Conservation (phyloP, 805 yeast species). For the Saturnispora saitoi region DNA sequence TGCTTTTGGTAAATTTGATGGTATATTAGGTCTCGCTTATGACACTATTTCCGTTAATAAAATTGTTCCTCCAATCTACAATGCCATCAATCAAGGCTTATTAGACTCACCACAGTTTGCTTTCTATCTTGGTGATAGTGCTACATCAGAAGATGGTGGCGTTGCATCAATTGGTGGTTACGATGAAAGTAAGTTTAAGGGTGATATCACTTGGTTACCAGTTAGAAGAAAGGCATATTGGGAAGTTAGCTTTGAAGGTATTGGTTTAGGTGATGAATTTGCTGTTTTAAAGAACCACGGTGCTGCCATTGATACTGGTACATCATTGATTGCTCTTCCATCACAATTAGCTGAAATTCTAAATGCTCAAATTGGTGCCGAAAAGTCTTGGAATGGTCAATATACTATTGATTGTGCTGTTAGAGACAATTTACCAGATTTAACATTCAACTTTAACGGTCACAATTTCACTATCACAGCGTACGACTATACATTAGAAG, state of each 20-base stretch:
- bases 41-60: constrained; percentile 82
- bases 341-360: constrained; percentile 92
- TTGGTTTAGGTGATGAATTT: constrained; percentile 86
- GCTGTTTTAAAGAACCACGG: constrained; percentile 79
- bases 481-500: constrained; percentile 88
- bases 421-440: constrained; percentile 80
- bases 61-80: constrained; percentile 90
- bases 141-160: constrained; percentile 70
- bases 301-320: constrained; percentile 98
- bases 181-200: constrained; percentile 66
- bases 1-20: constrained; percentile 98
- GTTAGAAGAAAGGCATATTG: constrained; percentile 99
- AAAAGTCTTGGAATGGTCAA: constrained; percentile 96
- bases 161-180: constrained; percentile 93
- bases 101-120: constrained; percentile 82
- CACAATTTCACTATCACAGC: constrained; percentile 85
- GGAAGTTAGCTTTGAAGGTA: constrained; percentile 92
- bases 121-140: constrained; percentile 78
- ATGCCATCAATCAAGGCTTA: constrained; percentile 73
- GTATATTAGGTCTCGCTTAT: constrained; percentile 92
- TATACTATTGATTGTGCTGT: constrained; percentile 84
- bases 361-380: constrained; percentile 94
- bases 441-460: constrained; percentile 85
- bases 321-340: constrained; percentile 91
- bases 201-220: constrained; percentile 91